Percentiles rank a stretch among this genome's conserved stretches.
phyloP scores from a whole-genome alignment of 257 asterid species.

The Solanum okadae region DNA sequence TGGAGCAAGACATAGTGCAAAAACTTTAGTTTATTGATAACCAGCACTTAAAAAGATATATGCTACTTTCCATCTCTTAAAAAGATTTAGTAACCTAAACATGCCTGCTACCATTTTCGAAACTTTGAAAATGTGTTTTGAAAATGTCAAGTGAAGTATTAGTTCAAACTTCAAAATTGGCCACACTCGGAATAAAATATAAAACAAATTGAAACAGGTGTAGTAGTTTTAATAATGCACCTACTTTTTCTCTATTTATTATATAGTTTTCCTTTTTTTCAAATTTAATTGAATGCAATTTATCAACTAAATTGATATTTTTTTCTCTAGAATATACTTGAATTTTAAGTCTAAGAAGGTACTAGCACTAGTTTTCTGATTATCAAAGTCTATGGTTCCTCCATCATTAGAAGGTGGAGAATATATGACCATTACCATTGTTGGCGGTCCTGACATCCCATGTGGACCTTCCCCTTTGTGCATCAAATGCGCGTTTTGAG shows the following conservation, averaged over 20 bases:
- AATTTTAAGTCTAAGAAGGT: neutral
- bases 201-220: neutral
- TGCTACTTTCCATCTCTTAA: neutral
- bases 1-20: neutral
- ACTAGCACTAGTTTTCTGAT: neutral
- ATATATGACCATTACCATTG: neutral
- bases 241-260: neutral
- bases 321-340: neutral
- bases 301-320: neutral
- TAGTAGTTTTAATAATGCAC: neutral
- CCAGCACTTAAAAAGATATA: neutral
- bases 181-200: neutral
- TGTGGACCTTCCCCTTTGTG: conserved; percentile 29
- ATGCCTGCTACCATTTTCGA: neutral
- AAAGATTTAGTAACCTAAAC: neutral
- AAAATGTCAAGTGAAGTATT: neutral
- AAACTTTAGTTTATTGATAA: neutral
- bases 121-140: neutral
- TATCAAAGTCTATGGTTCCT: neutral
- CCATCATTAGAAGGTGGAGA: conserved; percentile 3
- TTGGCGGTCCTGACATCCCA: conserved; percentile 15
- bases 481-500: conserved; percentile 46
- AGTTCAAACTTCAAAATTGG: neutral
- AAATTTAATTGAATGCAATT: neutral
- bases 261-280: neutral